Conservation (phyloP, 495 filamentous ascomycete species). For the Penicillium tannophilum region DNA sequence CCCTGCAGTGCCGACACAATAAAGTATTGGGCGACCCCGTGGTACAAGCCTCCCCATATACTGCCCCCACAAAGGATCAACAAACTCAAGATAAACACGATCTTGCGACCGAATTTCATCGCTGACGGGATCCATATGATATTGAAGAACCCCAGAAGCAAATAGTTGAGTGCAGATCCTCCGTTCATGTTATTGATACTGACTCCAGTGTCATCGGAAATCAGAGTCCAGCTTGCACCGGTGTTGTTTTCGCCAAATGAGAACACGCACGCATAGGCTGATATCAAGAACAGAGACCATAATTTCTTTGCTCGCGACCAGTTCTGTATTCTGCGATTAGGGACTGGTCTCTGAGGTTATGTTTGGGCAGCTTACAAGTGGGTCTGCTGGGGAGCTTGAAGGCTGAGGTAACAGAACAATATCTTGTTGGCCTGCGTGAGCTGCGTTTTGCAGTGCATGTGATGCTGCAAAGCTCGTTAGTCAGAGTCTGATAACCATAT, state of each 20-base stretch:
- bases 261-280: slow-evolving; percentile 31
- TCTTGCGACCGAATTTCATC: slow-evolving; percentile 38
- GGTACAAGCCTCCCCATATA: slow-evolving; percentile 30
- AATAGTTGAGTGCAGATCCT: slow-evolving; percentile 34
- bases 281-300: slow-evolving; percentile 32
- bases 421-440: slow-evolving; percentile 27
- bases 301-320: slow-evolving; percentile 31
- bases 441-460: slow-evolving; percentile 18
- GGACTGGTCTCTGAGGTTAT: not conserved
- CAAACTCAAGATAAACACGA: slow-evolving; percentile 33
- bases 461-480: slow-evolving; percentile 12
- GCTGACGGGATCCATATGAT: slow-evolving; percentile 39
- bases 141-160: slow-evolving; percentile 38
- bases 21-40: slow-evolving; percentile 30
- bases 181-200: slow-evolving; percentile 36
- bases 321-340: slow-evolving; percentile 17
- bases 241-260: slow-evolving; percentile 37
- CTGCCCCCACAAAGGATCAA: slow-evolving; percentile 23
- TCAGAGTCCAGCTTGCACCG: slow-evolving; percentile 35
- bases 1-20: slow-evolving; percentile 27
- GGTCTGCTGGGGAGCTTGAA: slow-evolving; percentile 28
- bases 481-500: too few species aligned
- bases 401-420: slow-evolving; percentile 39
- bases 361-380: slow-evolving; percentile 24
- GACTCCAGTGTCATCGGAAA: slow-evolving; percentile 32